These are phyloP conservation scores for Ogataea kodamae DNA, from an alignment of 805 yeast genomes.

Conservation along the genomic window DNA sequence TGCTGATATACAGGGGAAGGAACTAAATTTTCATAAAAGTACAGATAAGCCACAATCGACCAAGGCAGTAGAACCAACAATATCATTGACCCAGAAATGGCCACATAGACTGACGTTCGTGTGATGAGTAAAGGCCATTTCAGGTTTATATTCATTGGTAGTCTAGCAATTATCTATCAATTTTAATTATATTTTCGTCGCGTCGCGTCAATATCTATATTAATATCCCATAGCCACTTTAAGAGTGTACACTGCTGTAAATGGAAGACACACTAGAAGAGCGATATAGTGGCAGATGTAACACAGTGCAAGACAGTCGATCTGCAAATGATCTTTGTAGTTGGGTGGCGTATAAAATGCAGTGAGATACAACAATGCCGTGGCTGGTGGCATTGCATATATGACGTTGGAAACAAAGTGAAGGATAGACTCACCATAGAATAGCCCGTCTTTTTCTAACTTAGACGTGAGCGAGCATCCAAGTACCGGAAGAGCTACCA, in stretches of 20 bases:
- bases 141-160: conserved; percentile 22
- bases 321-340: conserved; percentile 51
- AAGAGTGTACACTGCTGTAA: conserved; percentile 66
- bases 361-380: conserved; percentile 82
- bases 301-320: conserved; percentile 81
- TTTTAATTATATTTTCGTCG: conserved; percentile 1
- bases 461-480: conserved; percentile 70
- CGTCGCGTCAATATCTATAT: conserved; percentile 2
- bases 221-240: conserved; percentile 45
- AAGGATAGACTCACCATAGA: conserved; percentile 54
- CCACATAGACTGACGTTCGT: conserved; percentile 19
- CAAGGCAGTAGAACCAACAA: conserved; percentile 31
- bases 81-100: conserved; percentile 15
- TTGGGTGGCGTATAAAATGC: conserved; percentile 77
- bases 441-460: conserved; percentile 59
- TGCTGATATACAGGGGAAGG: conserved; percentile 24
- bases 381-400: conserved; percentile 83
- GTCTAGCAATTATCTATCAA: too few relatives aligned
- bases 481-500: conserved; percentile 73
- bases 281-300: conserved; percentile 71
- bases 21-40: conserved; percentile 30
- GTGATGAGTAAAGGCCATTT: conserved; percentile 25
- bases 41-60: conserved; percentile 31
- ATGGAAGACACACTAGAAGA: conserved; percentile 67
- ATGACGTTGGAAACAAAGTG: conserved; percentile 71